Percentiles rank a stretch among this genome's conserved stretches.
These are phyloP conservation scores for Umbelopsis ramanniana DNA, from an alignment of 192 early-diverging fungal genomes.

Conservation along the genomic window DNA sequence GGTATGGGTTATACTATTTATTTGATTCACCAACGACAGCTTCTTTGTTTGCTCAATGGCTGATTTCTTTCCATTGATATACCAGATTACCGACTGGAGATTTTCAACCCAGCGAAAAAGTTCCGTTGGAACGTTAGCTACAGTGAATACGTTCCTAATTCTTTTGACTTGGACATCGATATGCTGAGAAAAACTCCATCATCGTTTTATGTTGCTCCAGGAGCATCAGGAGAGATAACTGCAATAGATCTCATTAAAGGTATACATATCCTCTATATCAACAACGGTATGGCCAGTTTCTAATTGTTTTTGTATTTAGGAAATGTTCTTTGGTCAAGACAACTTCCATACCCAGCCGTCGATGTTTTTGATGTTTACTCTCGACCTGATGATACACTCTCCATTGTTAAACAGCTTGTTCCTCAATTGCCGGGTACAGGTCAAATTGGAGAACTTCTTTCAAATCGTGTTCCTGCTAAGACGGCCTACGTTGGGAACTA, in stretches of 20 bases:
- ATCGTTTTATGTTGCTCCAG: conserved; percentile 44
- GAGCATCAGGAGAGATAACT: conserved; percentile 35
- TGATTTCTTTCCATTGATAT: too few relatives aligned
- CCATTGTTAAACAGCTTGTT: conserved; percentile 34
- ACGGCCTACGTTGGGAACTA: conserved; percentile 68
- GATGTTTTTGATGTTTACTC: conserved; percentile 59
- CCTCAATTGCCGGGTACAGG: conserved; percentile 24
- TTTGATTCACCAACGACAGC: too few relatives aligned
- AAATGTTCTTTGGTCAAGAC: conserved; percentile 53
- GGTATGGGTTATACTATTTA: conserved; percentile 35
- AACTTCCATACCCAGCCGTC: conserved; percentile 57
- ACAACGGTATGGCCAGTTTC: neutral
- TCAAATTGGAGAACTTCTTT: conserved; percentile 34
- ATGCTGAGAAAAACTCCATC: conserved; percentile 22
- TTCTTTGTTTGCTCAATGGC: too few relatives aligned
- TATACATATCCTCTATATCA: neutral
- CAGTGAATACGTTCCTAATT: conserved; percentile 49
- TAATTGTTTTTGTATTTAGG: conserved; percentile 29
- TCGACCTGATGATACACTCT: conserved; percentile 34
- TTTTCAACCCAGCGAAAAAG: conserved; percentile 47
- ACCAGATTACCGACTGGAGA: conserved; percentile 62
- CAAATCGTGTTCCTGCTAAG: conserved; percentile 29
- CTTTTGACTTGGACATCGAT: conserved; percentile 32
- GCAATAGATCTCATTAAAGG: conserved; percentile 39
- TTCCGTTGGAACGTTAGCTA: conserved; percentile 44